Conservation (phyloP, 2,329 filamentous ascomycete species). For the Pseudogymnoascus sp. region DNA sequence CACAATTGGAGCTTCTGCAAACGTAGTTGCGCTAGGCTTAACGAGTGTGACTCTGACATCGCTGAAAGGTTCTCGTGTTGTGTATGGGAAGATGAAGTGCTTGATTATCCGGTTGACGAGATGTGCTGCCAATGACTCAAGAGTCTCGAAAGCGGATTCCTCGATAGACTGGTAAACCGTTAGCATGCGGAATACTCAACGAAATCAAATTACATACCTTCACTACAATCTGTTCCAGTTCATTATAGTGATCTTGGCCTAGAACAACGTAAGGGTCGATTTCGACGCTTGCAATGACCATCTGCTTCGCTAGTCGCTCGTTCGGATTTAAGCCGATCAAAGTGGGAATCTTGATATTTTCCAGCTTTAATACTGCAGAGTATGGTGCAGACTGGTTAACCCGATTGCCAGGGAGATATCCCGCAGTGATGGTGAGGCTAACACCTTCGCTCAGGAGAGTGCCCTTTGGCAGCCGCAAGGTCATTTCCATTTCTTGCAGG, state of each 20-base stretch:
- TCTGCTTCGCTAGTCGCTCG: slow-evolving; percentile 59
- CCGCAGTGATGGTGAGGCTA: slow-evolving; percentile 40
- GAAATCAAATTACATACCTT: slow-evolving; percentile 39
- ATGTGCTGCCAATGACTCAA: slow-evolving; percentile 51
- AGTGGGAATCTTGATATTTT: slow-evolving; percentile 54
- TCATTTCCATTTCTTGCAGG: slow-evolving; percentile 42
- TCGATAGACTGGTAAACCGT: slow-evolving; percentile 39
- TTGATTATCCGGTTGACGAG: slow-evolving; percentile 39
- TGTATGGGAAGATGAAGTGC: slow-evolving; percentile 31
- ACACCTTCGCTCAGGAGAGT: slow-evolving; percentile 57
- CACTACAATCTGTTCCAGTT: slow-evolving; percentile 52
- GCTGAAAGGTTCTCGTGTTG: slow-evolving; percentile 35
- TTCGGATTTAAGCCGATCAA: slow-evolving; percentile 67
- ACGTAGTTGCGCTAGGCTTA: slow-evolving; percentile 66
- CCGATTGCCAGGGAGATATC: slow-evolving; percentile 29
- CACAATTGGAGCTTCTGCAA: slow-evolving; percentile 63
- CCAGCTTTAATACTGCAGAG: slow-evolving; percentile 40
- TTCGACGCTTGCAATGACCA: slow-evolving; percentile 54
- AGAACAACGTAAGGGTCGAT: slow-evolving; percentile 41
- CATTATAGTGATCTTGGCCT: slow-evolving; percentile 41
- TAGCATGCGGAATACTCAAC: neutral
- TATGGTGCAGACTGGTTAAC: slow-evolving; percentile 15
- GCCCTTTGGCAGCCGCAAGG: slow-evolving; percentile 57
- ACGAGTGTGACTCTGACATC: slow-evolving; percentile 54
- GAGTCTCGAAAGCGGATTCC: slow-evolving; percentile 51